phyloP scores from a whole-genome alignment of 2,329 filamentous ascomycete genomes.

The Aspergillus sp. region DNA sequence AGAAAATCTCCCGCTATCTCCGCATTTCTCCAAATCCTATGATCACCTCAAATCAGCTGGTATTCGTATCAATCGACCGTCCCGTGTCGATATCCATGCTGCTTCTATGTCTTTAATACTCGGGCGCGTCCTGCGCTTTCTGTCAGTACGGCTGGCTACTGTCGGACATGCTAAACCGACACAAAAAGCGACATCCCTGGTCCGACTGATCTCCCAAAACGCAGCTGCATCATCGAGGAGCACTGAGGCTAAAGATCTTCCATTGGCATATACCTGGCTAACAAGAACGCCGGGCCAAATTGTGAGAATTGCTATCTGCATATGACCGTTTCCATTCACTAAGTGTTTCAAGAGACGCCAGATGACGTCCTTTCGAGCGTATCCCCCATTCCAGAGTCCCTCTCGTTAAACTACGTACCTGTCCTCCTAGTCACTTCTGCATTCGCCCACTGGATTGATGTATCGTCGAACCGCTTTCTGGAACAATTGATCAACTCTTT shows the following conservation, averaged over 20 bases:
- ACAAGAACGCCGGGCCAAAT: slow-evolving; percentile 32
- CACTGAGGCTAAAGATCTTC: slow-evolving; percentile 5
- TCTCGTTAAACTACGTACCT: slow-evolving; percentile 26
- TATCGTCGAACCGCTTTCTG: slow-evolving; percentile 32
- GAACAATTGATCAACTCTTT: slow-evolving; percentile 32
- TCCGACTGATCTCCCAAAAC: slow-evolving; percentile 11
- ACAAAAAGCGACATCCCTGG: not conserved
- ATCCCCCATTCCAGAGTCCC: slow-evolving; percentile 20
- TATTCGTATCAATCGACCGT: not conserved
- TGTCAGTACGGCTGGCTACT: slow-evolving; percentile 23
- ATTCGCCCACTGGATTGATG: slow-evolving; percentile 41
- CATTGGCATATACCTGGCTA: slow-evolving; percentile 37
- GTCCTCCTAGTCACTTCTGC: slow-evolving; percentile 40
- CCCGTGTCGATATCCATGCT: slow-evolving; percentile 15
- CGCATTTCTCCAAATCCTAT: not conserved
- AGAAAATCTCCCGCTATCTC: not conserved
- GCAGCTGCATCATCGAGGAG: slow-evolving; percentile 21
- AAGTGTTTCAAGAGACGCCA: slow-evolving; percentile 26
- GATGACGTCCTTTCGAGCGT: slow-evolving; percentile 33
- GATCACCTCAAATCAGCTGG: not conserved
- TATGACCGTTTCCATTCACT: slow-evolving; percentile 1
- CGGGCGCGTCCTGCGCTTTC: slow-evolving; percentile 19
- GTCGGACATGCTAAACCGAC: slow-evolving; percentile 8
- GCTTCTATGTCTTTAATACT: slow-evolving; percentile 25
- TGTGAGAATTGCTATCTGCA: slow-evolving; percentile 22